A percentile compares a stretch with the other conserved stretches of the same genome.
These are phyloP conservation scores for Spencermartinsiella ligniputridi DNA, from an alignment of 1,139 yeast species.

Conservation along the genomic window DNA sequence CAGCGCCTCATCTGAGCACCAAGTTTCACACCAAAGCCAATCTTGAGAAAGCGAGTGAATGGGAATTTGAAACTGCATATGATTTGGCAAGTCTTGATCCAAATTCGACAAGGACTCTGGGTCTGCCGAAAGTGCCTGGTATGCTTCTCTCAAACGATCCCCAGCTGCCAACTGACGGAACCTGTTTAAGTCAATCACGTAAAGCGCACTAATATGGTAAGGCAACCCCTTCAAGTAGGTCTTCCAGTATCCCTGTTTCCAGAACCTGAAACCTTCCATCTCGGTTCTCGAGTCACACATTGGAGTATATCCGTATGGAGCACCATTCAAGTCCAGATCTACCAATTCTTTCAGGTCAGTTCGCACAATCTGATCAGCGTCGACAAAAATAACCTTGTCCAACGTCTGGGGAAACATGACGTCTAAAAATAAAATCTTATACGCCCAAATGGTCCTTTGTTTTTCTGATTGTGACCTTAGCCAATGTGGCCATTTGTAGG, in stretches of 20 bases:
- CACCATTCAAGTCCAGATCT: conserved; percentile 63
- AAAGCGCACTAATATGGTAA: conserved; percentile 84
- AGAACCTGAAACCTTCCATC: conserved; percentile 83
- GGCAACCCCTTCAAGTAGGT: conserved; percentile 48
- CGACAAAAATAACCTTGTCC: conserved; percentile 75
- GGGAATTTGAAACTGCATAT: conserved; percentile 62
- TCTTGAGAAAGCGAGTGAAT: conserved; percentile 73
- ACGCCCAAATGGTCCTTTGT: conserved; percentile 83
- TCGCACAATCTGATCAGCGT: conserved; percentile 76
- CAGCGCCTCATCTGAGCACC: conserved; percentile 72
- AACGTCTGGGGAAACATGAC: conserved; percentile 78
- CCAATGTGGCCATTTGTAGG: conserved; percentile 93
- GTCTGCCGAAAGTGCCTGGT: conserved; percentile 76
- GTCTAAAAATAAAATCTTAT: conserved; percentile 80
- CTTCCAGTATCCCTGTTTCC: conserved; percentile 94
- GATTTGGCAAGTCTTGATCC: conserved; percentile 91
- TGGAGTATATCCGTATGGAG: conserved; percentile 81
- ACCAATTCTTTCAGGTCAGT: conserved; percentile 67
- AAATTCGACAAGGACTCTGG: conserved; percentile 73
- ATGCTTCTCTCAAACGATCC: conserved; percentile 76
- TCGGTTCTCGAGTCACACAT: conserved; percentile 81
- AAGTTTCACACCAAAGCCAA: conserved; percentile 93
- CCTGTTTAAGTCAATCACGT: conserved; percentile 66
- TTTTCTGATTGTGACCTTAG: conserved; percentile 69
- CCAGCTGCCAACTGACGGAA: conserved; percentile 71